A percentile compares a stretch with the other conserved stretches of the same genome.
These are phyloP conservation scores for Crithidia sp. DNA, from an alignment of 208 protist species.

Conservation along the genomic window DNA sequence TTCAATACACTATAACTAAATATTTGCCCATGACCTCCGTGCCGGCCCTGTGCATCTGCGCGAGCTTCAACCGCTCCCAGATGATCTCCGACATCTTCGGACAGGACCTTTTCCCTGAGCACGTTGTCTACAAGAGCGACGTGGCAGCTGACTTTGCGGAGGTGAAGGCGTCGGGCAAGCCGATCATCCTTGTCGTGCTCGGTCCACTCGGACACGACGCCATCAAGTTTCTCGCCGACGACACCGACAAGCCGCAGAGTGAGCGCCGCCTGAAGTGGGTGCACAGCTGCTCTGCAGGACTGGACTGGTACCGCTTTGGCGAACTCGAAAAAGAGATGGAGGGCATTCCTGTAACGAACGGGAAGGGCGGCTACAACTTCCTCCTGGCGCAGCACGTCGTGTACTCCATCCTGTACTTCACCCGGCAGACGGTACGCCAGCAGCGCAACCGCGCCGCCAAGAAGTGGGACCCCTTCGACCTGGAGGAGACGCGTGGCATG, in stretches of 20 bases:
- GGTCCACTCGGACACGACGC: conserved; percentile 39
- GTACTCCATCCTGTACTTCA: conserved; percentile 80
- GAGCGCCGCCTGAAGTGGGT: conserved; percentile 68
- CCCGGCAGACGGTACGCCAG: conserved; percentile 56
- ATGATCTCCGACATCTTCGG: conserved; percentile 20
- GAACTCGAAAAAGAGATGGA: conserved; percentile 37
- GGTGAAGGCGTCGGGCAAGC: conserved; percentile 38
- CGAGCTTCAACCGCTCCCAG: conserved; percentile 23
- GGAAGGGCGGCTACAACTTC: conserved; percentile 49
- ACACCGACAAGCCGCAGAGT: conserved; percentile 40
- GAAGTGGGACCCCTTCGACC: conserved; percentile 64
- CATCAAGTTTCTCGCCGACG: conserved; percentile 57
- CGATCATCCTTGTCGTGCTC: conserved; percentile 47
- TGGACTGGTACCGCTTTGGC: conserved; percentile 57
- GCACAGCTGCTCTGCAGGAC: conserved; percentile 65
- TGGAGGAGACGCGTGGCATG: conserved; percentile 50
- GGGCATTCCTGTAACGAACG: conserved; percentile 65
- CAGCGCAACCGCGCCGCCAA: conserved; percentile 42
- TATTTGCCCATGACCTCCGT: background rate
- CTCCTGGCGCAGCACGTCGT: conserved; percentile 66
- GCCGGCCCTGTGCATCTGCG: conserved; percentile 32
- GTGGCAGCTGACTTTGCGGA: conserved; percentile 24
- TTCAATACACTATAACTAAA: conserved; percentile 6
- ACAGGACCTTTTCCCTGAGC: conserved; percentile 30
- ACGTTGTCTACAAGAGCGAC: conserved; percentile 14